Conservation (phyloP, 1,284 basidiomycete genomes). For the Apiotrichum gracile region DNA sequence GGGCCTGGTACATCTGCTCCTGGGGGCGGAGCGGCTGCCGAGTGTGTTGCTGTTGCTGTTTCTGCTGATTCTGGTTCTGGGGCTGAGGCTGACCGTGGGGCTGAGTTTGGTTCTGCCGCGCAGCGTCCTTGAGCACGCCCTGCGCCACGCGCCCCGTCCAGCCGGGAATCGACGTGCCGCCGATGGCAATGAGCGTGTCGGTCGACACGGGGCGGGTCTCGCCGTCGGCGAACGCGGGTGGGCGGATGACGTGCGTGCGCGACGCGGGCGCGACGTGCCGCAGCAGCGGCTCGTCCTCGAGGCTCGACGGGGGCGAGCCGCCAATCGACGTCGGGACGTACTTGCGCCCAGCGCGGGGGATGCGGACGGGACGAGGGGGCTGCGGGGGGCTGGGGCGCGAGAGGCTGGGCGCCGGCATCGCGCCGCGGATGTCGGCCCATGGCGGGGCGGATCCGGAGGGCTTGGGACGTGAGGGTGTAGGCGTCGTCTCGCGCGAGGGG, state of each 20-base stretch:
- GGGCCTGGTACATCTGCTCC: too few species aligned
- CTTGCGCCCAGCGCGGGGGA: not conserved
- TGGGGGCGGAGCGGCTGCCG: too few species aligned
- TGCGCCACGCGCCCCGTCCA: not conserved
- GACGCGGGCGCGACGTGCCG: conserved; percentile 5
- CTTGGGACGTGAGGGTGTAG: too few species aligned
- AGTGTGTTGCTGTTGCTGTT: not conserved
- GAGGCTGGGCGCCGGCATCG: too few species aligned
- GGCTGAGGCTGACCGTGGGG: too few species aligned
- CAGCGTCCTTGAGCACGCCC: not conserved
- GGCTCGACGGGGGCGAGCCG: conserved; percentile 29
- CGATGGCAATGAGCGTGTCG: conserved; percentile 1
- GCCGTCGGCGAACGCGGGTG: conserved; percentile 1
- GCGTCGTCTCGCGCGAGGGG: too few species aligned
- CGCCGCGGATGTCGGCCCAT: too few species aligned
- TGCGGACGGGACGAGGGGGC: not conserved
- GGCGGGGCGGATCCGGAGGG: too few species aligned
- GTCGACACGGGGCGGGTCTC: not conserved
- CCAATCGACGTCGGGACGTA: conserved; percentile 16
- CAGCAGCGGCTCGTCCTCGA: conserved; percentile 28
- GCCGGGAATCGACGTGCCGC: not conserved
- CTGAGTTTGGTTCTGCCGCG: too few species aligned
- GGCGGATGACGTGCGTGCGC: conserved; percentile 6
- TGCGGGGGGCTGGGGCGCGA: not conserved
- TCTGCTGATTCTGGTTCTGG: too few species aligned